Percentiles rank a stretch among this genome's conserved stretches.
Evolutionary conservation across 805 yeast species (phyloP).

Genomic region (Schwanniomyces polymorphus): DNA sequence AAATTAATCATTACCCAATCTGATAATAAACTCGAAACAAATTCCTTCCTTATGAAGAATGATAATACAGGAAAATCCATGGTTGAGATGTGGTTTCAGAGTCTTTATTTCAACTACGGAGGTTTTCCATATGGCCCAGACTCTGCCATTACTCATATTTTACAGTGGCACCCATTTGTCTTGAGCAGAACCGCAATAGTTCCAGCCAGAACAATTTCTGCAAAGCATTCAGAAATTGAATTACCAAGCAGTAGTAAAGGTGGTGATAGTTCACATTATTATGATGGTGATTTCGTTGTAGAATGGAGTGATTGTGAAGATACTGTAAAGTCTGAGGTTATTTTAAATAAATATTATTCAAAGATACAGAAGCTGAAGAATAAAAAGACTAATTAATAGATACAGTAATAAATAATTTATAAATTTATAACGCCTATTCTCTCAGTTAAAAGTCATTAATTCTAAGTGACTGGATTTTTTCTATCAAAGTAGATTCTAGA

Average conservation of each 20-base stretch:
- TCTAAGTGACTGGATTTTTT: conserved; percentile 9
- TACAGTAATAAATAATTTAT: not conserved
- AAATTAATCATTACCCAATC: conserved; percentile 71
- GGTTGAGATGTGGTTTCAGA: conserved; percentile 79
- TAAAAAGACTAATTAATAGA: not conserved
- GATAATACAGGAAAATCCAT: conserved; percentile 64
- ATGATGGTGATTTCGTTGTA: conserved; percentile 67
- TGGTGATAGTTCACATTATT: conserved; percentile 50
- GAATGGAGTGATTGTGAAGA: conserved; percentile 57
- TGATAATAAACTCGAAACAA: conserved; percentile 59
- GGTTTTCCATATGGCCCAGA: conserved; percentile 60
- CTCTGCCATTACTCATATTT: conserved; percentile 77
- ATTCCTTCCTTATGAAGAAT: conserved; percentile 72
- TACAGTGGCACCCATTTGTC: conserved; percentile 92
- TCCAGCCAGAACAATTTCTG: conserved; percentile 45
- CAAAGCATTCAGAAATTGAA: conserved; percentile 20
- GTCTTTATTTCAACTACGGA: conserved; percentile 64
- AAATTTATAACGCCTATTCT: not conserved
- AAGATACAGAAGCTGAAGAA: conserved; percentile 8
- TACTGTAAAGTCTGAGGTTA: conserved; percentile 52
- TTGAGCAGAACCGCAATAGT: conserved; percentile 73
- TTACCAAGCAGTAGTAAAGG: conserved; percentile 22
- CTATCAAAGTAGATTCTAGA: not conserved
- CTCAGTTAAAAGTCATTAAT: conserved; percentile 14
- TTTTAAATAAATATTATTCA: conserved; percentile 30